Evolutionary conservation across 495 filamentous ascomycete genomes (phyloP), one percentile per base, ranked within the genome.

Genomic region (Daldinia caldariorum): DNA sequence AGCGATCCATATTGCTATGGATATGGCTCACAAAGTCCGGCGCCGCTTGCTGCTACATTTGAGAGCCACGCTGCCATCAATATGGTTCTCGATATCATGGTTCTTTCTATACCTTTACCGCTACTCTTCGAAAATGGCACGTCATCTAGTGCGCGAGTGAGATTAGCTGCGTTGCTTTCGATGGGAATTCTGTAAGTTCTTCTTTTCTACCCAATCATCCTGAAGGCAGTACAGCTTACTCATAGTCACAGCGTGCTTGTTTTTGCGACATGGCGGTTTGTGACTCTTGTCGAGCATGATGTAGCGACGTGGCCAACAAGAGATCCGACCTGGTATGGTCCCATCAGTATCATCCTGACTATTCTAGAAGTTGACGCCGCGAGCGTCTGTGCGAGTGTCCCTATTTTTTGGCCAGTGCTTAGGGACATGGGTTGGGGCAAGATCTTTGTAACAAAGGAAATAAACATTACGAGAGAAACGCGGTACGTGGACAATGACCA

Each of bases 301-400:
- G 73, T 68, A 29, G 70, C 73, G 1, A 76, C 73, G 0, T 72
- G 67, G 49, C 76, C 73, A 6, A 75, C 72, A 4, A 68, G 73
- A 41, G 79, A 80, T 58, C 76, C 79, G 41, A 77, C 75, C 13
- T 80, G 74, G 73, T 78, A 79, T 56, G 75, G 68, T 7, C 69
- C 79, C 0, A 67, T 74, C 54, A 72, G 58, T 26, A 76, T 78
- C 45, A 16, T 78, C n/a, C 63, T 79, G 38, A 76, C 76, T 7
- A 74, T 62, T 0, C 67, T 78, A 7, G 78, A 80, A 61, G 66
- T 73, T 1, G 70, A 74, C n/a, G 63, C 72, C 5, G 76, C 78
- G 16, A 74, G 72, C 49, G 63, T 80, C 18, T 80, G 79, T 63
- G 76, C 77, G n/a, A 79, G 77, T 35, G 63, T 80, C 5, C 79